Evolutionary conservation across 2,329 filamentous ascomycete genomes (phyloP), one percentile per base, ranked within the genome.

Genomic region (Colletotrichum cordylinicola): DNA sequence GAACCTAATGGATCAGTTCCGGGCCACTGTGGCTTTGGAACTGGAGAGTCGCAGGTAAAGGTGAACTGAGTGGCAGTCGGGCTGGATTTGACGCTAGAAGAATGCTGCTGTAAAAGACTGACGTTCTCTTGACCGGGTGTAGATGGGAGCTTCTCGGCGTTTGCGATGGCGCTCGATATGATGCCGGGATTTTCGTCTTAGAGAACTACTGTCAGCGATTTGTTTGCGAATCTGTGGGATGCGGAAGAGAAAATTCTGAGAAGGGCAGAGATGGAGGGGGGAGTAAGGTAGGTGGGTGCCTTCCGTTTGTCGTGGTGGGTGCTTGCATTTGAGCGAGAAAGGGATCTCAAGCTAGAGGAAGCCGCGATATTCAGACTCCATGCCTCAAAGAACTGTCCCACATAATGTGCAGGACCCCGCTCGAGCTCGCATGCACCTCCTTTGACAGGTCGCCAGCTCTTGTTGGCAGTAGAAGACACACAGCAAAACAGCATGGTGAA

Each of bases 1-100:
- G 37, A 37, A 24, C 67, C 31, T 8, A 79, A 61, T 10, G 84
- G 82, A 64, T 86, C 86, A 77, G 85, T 85, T 81, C 93, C 92
- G 58, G 94, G 94, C 93, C 94, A 95, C 67, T 93, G 92, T 72
- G 94, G 92, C 75, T 94, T 95, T 1, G 95, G 93, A 48, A 96
- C 95, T 82, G 97, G 95, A 2, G 96, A 96, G 81, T 98, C 95
- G 84, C 96, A 98, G 15, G 95, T 98, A 82, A 99, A 99, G 12
- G 97, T 99, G 83, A 99, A 99, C 80, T 98, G 95, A 1, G 94
- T 94, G 72, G 96, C 95, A 8, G 93, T 91, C 6, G 94, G 92
- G 43, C 90, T 92, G 6, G 90, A 82, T 80, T 91, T 93, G 74
- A 88, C 88, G 8, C 88, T 85, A 21, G 90, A 87, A 10, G 82